Percentiles rank a stretch among this genome's conserved stretches.
These are phyloP conservation scores for Coffea humblotiana DNA, from an alignment of 305 asterid species.

Conservation along the genomic window DNA sequence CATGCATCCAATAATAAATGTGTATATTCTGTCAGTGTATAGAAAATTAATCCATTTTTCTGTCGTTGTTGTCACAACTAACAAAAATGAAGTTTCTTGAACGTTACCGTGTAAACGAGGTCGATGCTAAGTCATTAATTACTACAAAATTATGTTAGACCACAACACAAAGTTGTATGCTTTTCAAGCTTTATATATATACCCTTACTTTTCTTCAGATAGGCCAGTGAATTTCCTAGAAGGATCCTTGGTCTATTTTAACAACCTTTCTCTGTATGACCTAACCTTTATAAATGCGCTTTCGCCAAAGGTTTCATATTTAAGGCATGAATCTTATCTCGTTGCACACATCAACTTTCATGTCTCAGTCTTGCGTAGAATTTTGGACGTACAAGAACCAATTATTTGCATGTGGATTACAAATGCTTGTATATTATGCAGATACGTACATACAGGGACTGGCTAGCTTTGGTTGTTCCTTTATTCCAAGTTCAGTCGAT, in stretches of 20 bases:
- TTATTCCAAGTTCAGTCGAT: neutral
- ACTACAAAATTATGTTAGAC: neutral
- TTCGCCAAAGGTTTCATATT: neutral
- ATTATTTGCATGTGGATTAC: neutral
- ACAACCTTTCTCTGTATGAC: neutral
- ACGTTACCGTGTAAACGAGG: neutral
- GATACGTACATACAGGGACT: neutral
- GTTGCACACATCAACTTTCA: neutral
- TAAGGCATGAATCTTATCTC: neutral
- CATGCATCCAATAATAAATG: no score
- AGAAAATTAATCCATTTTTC: neutral
- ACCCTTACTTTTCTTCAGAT: neutral
- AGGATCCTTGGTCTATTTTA: neutral
- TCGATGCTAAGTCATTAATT: neutral
- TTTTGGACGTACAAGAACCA: neutral
- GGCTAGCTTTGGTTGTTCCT: neutral
- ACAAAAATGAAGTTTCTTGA: no score
- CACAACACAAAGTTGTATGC: neutral
- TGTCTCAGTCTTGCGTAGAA: neutral
- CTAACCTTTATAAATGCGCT: neutral
- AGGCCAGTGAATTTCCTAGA: neutral
- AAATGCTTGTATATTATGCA: neutral
- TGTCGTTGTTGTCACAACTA: neutral
- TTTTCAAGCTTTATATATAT: neutral
- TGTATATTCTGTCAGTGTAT: no score